Percentiles rank a stretch among this genome's conserved stretches.
Evolutionary conservation across 2,329 filamentous ascomycete species (phyloP).

Genomic region (Meredithiella fracta): DNA sequence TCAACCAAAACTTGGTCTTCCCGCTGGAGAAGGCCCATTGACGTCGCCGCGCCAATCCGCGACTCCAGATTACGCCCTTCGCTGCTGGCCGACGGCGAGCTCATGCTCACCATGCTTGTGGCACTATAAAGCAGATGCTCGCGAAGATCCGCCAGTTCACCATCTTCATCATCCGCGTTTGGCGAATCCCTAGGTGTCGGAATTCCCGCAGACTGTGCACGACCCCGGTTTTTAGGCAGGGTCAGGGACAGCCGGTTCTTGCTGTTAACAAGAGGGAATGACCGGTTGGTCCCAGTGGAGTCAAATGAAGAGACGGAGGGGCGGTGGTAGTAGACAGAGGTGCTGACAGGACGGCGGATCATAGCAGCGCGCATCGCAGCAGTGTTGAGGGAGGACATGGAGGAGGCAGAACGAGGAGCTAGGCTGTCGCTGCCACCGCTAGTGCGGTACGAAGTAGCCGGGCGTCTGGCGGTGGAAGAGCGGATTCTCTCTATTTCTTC

Average conservation of each 20-base stretch:
- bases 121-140: conserved; percentile 6
- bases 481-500: conserved; percentile 15
- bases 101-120: conserved; percentile 19
- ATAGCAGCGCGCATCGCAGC: conserved; percentile 16
- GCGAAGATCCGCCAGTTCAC: conserved; percentile 23
- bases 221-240: conserved; percentile 1
- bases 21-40: conserved; percentile 30
- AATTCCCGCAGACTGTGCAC: conserved; percentile 23
- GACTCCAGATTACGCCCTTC: conserved; percentile 18
- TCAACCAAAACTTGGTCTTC: conserved; percentile 47
- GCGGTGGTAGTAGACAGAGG: conserved; percentile 27
- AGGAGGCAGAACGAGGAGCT: conserved; percentile 8
- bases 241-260: conserved; percentile 26
- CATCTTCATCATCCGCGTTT: conserved; percentile 31
- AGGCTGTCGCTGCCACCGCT: conserved; percentile 4
- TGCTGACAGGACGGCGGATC: conserved; percentile 28
- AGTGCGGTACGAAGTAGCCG: conserved; percentile 6
- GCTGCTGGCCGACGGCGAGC: conserved; percentile 28
- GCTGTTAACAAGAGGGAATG: conserved; percentile 38
- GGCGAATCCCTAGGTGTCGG: conserved; percentile 33
- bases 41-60: conserved; percentile 18
- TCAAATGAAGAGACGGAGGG: conserved; percentile 41
- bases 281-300: conserved; percentile 42
- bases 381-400: conserved; percentile 12
- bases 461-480: conserved; percentile 5